Percentiles rank a stretch among this genome's conserved stretches.
phyloP scores from a whole-genome alignment of 306 rosid species.

The Adenanthera pavonina region DNA sequence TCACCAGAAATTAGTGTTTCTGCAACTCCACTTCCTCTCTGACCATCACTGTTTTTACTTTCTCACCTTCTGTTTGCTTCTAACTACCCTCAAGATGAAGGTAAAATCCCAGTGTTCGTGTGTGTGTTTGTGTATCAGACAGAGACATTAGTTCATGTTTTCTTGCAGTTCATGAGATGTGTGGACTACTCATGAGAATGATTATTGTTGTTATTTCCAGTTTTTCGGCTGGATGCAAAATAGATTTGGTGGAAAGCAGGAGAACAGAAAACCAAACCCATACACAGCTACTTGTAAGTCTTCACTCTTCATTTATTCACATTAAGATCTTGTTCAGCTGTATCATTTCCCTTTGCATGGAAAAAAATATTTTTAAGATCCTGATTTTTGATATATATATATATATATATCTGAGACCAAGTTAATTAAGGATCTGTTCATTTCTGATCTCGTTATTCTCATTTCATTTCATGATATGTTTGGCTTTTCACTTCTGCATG shows the following conservation, averaged over 20 bases:
- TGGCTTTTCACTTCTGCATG: background rate
- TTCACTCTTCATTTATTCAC: background rate
- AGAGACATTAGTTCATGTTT: background rate
- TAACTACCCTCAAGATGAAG: background rate
- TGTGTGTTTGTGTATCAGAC: background rate
- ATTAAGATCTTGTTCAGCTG: background rate
- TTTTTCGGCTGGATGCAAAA: slow-evolving; percentile 93
- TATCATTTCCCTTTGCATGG: background rate
- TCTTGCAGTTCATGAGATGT: background rate
- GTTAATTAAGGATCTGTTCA: too few species aligned
- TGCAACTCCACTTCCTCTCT: background rate
- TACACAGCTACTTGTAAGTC: slow-evolving; percentile 62
- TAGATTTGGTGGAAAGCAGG: slow-evolving; percentile 76
- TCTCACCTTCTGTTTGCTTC: background rate
- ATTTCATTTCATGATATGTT: background rate
- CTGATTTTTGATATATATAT: background rate
- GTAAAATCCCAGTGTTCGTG: background rate
- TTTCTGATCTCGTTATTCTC: background rate
- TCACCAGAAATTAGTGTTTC: background rate
- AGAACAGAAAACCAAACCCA: slow-evolving; percentile 59
- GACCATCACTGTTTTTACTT: background rate
- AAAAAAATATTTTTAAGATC: background rate
- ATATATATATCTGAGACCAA: too few species aligned
- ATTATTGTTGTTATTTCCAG: slow-evolving; percentile 48
- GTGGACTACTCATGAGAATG: background rate